These are phyloP conservation scores for Zelopaecilomyces penicillatus DNA, from an alignment of 2,329 filamentous ascomycete species.

Conservation along the genomic window DNA sequence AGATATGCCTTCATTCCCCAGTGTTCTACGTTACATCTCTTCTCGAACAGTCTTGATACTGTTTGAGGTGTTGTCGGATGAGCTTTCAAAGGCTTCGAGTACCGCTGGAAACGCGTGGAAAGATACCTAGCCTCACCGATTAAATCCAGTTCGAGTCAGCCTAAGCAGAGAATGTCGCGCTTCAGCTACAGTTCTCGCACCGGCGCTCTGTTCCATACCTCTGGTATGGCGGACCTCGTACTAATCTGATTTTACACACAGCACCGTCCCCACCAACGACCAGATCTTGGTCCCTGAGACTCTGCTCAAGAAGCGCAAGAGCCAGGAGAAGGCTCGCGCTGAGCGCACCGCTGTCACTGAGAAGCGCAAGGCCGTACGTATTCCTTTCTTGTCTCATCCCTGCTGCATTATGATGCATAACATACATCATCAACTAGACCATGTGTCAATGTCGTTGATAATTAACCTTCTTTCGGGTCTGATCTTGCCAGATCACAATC, in stretches of 20 bases:
- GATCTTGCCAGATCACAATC: conserved; percentile 42
- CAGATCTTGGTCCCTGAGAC: conserved; percentile 98
- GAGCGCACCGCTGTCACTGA: conserved; percentile 70
- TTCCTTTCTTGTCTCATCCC: conserved; percentile 23
- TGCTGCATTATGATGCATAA: conserved; percentile 72
- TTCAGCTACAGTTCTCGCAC: conserved; percentile 88
- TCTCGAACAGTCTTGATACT: conserved; percentile 27
- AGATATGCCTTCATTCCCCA: conserved; percentile 16
- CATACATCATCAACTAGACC: conserved; percentile 86
- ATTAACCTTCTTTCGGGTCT: conserved; percentile 99
- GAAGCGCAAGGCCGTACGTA: conserved; percentile 85
- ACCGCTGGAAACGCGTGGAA: conserved; percentile 7
- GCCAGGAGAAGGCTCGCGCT: conserved; percentile 97
- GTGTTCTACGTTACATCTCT: conserved; percentile 26
- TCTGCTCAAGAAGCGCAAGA: conserved; percentile 99
- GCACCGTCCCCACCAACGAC: conserved; percentile 86
- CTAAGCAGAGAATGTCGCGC: conserved; percentile 85
- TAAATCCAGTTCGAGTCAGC: conserved; percentile 77
- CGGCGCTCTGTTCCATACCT: conserved; percentile 62
- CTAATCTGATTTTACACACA: conserved; percentile 61
- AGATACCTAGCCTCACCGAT: conserved; percentile 55
- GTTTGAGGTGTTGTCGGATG: conserved; percentile 70
- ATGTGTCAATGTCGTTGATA: conserved; percentile 91
- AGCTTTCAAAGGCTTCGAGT: conserved; percentile 29
- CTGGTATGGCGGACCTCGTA: conserved; percentile 62